These are phyloP conservation scores for Lasiodiplodia sp. DNA, from an alignment of 2,329 filamentous ascomycete genomes.

Conservation along the genomic window DNA sequence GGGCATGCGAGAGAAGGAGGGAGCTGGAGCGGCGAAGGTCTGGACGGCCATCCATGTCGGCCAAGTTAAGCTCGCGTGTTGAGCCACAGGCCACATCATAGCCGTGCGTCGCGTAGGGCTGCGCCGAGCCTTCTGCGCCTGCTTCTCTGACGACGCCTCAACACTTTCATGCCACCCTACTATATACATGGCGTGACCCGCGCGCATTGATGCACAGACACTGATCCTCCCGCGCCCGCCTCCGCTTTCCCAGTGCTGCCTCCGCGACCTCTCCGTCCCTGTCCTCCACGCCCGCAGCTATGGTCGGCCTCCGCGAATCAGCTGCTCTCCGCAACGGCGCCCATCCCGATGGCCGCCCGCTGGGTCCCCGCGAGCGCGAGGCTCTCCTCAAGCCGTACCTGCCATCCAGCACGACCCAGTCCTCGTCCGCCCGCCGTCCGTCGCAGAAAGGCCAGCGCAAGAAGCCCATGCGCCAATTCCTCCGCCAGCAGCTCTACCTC, in stretches of 20 bases:
- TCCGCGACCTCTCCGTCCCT: neutral
- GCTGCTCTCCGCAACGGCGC: conserved; percentile 45
- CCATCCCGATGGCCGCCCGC: conserved; percentile 47
- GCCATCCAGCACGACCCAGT: conserved; percentile 45
- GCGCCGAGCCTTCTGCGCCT: conserved; percentile 26
- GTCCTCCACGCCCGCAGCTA: conserved; percentile 12
- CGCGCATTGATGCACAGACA: conserved; percentile 1
- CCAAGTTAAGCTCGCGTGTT: conserved; percentile 25
- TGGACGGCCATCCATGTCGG: conserved; percentile 11
- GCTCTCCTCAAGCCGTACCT: conserved; percentile 60
- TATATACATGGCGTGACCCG: neutral
- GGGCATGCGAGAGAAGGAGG: conserved; percentile 26
- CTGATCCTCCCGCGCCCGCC: neutral
- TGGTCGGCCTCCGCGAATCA: conserved; percentile 40
- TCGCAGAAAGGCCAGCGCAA: conserved; percentile 28
- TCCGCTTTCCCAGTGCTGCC: neutral
- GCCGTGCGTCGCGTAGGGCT: conserved; percentile 15
- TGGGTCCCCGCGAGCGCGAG: conserved; percentile 58
- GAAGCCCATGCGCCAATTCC: conserved; percentile 63
- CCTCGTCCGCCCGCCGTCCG: conserved; percentile 17
- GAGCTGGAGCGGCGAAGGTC: conserved; percentile 13
- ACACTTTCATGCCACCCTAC: neutral
- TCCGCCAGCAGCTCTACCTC: conserved; percentile 69
- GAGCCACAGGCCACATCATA: conserved; percentile 26
- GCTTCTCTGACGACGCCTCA: conserved; percentile 12